Evolutionary conservation across 352 stramenopile genomes (phyloP), one percentile per base, ranked within the genome.

Genomic region (Pythium biforme): DNA sequence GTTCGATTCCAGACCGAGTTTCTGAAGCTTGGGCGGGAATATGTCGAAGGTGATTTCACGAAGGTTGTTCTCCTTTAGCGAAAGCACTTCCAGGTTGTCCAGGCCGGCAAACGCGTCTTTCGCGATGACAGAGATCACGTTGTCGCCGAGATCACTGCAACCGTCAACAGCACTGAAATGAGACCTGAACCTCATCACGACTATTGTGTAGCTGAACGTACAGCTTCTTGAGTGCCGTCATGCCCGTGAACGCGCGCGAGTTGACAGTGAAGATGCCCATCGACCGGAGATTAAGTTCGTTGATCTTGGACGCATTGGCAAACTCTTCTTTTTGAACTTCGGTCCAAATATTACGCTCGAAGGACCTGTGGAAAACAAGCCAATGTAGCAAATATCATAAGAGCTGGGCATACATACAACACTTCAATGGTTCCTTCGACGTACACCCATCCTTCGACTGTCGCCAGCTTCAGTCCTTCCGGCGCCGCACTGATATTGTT

Each of bases 181-280:
- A n/a, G n/a, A n/a, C n/a, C n/a, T n/a, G n/a, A n/a, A n/a, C n/a
- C n/a, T n/a, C n/a, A n/a, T n/a, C n/a, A n/a, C 29, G 14, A 50
- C 6, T 8, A 50, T 23, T 11, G 14, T 40, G 23, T 26, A 48
- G 5, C 23, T 37, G 9, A 45, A 74, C 77, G 34, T 64, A 88
- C 79, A 88, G 60, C 63, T 64, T 83, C 34, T 68, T 65, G 26
- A 90, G 72, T 4, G 69, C 60, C 9, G 58, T 62, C 79, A 88
- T 90, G 8, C 78, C 81, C 3, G 59, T 70, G 59, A 88, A 90
- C 7, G 75, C 77, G 40, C 49, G 68, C 0, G 75, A 71, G 31
- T 88, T 65, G 40, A 90, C 27, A 1, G 81, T 87, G 64, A 86
- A 88, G 23, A 90, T 90, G 2, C 63, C 70, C 27, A 81, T 88